phyloP scores from a whole-genome alignment of 495 filamentous ascomycete genomes.

The Penicillium argentinense region DNA sequence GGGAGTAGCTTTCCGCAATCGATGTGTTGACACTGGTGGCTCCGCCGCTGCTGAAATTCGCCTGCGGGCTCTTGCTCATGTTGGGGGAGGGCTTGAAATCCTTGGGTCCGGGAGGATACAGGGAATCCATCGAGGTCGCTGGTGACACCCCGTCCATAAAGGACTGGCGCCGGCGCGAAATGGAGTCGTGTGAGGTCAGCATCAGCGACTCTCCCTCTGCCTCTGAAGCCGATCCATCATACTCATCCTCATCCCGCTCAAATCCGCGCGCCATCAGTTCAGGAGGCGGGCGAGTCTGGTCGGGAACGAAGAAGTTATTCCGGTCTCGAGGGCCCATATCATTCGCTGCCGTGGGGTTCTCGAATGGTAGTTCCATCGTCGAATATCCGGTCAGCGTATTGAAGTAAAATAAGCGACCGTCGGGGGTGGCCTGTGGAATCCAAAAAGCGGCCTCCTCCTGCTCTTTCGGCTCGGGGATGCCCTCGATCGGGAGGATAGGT shows the following conservation, averaged over 20 bases:
- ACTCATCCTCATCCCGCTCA: constrained; percentile 78
- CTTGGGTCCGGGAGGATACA: constrained; percentile 55
- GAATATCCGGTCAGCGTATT: constrained; percentile 93
- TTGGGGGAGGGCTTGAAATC: constrained; percentile 18
- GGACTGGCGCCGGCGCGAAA: constrained; percentile 61
- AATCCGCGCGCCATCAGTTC: constrained; percentile 89
- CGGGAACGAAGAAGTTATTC: constrained; percentile 82
- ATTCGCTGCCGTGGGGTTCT: constrained; percentile 76
- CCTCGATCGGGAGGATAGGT: constrained; percentile 66
- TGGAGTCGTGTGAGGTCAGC: constrained; percentile 56
- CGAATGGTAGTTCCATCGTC: constrained; percentile 89
- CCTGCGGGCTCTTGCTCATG: constrained; percentile 22
- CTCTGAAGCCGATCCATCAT: constrained; percentile 86
- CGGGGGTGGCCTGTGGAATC: constrained; percentile 96
- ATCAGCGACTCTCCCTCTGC: constrained; percentile 68
- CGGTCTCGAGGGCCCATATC: constrained; percentile 87
- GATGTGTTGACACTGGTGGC: constrained; percentile 36
- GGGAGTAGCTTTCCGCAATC: constrained; percentile 34
- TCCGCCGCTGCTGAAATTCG: constrained; percentile 23
- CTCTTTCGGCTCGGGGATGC: constrained; percentile 56
- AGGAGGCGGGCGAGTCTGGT: constrained; percentile 87
- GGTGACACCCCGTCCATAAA: constrained; percentile 78
- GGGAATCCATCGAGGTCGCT: constrained; percentile 87
- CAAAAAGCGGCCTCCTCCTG: constrained; percentile 93
- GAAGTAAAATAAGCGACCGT: constrained; percentile 95